phyloP scores from a whole-genome alignment of 495 filamentous ascomycete species.

The Xylaria nigripes region DNA sequence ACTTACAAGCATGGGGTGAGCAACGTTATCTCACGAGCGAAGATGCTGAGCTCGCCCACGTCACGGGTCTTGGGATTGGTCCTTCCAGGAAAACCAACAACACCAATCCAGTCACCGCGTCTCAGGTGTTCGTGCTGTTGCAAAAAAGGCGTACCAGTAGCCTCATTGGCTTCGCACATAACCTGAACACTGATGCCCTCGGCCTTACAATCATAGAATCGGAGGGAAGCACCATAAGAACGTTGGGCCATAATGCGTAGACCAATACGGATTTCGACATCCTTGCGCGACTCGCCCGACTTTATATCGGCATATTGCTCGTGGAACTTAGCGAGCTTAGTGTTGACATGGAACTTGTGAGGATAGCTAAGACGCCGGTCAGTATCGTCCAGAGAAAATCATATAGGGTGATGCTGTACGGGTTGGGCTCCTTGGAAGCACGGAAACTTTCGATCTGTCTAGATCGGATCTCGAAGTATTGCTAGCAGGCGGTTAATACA shows the following conservation, averaged over 20 bases:
- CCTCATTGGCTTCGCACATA: constrained; percentile 77
- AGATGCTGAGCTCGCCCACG: constrained; percentile 87
- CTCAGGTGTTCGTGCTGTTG: constrained; percentile 85
- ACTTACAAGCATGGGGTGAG: constrained; percentile 72
- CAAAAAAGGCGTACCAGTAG: constrained; percentile 57
- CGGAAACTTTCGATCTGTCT: constrained; percentile 77
- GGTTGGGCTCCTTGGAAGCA: constrained; percentile 70
- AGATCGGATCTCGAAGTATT: constrained; percentile 97
- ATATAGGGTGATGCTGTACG: constrained; percentile 22
- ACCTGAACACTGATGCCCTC: constrained; percentile 77
- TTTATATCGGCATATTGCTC: constrained; percentile 65
- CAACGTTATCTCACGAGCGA: constrained; percentile 75
- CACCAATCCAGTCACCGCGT: constrained; percentile 66
- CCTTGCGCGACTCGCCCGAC: constrained; percentile 74
- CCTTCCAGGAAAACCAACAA: constrained; percentile 75
- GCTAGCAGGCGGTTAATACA: constrained; percentile 37
- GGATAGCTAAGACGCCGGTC: constrained; percentile 49
- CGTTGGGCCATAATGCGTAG: constrained; percentile 88
- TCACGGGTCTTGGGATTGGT: constrained; percentile 82
- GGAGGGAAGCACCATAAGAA: constrained; percentile 69
- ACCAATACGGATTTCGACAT: constrained; percentile 63
- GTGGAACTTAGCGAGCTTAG: constrained; percentile 68
- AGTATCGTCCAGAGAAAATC: not conserved
- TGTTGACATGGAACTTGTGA: constrained; percentile 89
- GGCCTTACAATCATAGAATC: constrained; percentile 81